Percentiles rank a stretch among this genome's conserved stretches.
Conservation (phyloP, 495 filamentous ascomycete species). For the Acidiella bohemica region DNA sequence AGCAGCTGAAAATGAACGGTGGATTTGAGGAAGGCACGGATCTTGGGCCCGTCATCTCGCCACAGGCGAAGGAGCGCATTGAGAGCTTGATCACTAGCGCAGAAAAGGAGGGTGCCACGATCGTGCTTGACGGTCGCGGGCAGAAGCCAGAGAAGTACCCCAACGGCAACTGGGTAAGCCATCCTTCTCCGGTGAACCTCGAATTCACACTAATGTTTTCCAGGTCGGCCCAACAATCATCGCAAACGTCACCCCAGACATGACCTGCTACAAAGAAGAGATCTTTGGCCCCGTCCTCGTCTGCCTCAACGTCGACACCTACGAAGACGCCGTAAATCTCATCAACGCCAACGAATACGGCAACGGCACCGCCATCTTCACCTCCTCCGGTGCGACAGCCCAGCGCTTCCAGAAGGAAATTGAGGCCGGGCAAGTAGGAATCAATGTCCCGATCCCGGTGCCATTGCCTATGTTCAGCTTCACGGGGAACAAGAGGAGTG, state of each 20-base stretch:
- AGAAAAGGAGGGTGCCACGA: constrained; percentile 84
- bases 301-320: constrained; percentile 65
- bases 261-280: constrained; percentile 92
- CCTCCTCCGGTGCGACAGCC: constrained; percentile 47
- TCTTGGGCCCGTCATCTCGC: constrained; percentile 89
- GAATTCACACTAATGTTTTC: constrained; percentile 1
- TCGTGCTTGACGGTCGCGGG: constrained; percentile 85
- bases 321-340: constrained; percentile 60
- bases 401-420: constrained; percentile 56
- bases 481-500: constrained; percentile 94
- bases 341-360: constrained; percentile 61
- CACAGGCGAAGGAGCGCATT: constrained; percentile 82
- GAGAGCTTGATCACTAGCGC: constrained; percentile 78
- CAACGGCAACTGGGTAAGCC: constrained; percentile 80
- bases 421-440: constrained; percentile 65
- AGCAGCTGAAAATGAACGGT: constrained; percentile 77
- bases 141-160: constrained; percentile 85
- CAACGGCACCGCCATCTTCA: constrained; percentile 59
- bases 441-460: constrained; percentile 59
- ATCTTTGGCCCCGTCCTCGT: constrained; percentile 95
- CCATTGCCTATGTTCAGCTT: constrained; percentile 96
- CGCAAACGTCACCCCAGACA: constrained; percentile 75
- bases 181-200: constrained; percentile 4
- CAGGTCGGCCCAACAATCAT: constrained; percentile 85
- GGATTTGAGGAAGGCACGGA: constrained; percentile 93